Evolutionary conservation across 1,284 basidiomycete species (phyloP), one percentile per base, ranked within the genome.

Genomic region (Peniophora sp.): DNA sequence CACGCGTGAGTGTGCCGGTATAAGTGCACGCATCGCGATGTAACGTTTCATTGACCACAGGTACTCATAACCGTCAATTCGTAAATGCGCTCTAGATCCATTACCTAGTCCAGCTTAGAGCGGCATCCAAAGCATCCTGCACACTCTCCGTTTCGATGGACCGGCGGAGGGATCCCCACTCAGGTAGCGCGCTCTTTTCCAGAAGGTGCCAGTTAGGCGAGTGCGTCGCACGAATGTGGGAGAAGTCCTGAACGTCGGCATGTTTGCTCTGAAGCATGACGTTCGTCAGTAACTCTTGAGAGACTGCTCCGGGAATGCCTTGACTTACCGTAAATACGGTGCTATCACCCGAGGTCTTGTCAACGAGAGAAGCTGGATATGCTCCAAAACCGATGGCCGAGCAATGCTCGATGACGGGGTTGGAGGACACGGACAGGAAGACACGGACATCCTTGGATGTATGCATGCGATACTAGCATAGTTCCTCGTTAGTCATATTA

Each of bases 361-460:
- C n/a, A 50, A 49, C 22, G 14, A 19, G 6, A 52, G 47, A 20
- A 72, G 86, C 12, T 12, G 27, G 85, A 61, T 88, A 90, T 0
- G 63, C 55, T 2, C 76, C 68, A 57, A 92, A 89, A 1, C 68
- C 66, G 45, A 92, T 75, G 1, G 59, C 56, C 0, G 69, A 69
- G 58, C 81, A 89, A 53, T 83, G 74, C 61, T 92, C 89, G 34
- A 92, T 89, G 61, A 89, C 74, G 0, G 89, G 88, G 50, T 82
- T 79, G 1, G 86, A 89, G 6, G 69, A 61, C 9, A 82, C 79
- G 16, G 77, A 67, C 2, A 92, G 72, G 55, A 83, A 80, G 3
- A 90, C 75, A 44, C 80, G 77, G 0, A 81, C 74, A 9, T 70
- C 55, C 0, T 62, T 70, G 0, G 87, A 89, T 6, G 73, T 71